These are phyloP conservation scores for Alnus rubra DNA, from an alignment of 306 rosid genomes.

Conservation along the genomic window DNA sequence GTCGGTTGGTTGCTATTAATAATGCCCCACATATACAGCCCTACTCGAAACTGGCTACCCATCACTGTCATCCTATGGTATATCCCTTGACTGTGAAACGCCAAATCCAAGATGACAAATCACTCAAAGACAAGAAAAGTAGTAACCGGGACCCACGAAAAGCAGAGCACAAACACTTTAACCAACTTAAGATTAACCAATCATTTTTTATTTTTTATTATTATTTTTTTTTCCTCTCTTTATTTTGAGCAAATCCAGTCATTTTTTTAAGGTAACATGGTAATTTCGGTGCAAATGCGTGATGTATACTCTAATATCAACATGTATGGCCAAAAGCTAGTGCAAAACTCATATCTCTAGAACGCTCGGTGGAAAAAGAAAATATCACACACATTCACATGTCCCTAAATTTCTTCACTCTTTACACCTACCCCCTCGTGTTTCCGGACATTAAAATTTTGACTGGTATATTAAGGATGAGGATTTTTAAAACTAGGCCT, in stretches of 20 bases:
- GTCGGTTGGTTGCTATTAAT: no score
- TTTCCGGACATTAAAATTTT: no score
- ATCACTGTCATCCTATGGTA: background rate
- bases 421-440: no score
- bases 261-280: background rate
- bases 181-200: background rate
- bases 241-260: background rate
- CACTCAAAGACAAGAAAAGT: conserved; percentile 6
- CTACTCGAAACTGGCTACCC: background rate
- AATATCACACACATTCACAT: no score
- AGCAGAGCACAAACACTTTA: background rate
- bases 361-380: no score
- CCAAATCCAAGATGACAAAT: conserved; percentile 8
- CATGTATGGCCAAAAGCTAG: no score
- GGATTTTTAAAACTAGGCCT: no score
- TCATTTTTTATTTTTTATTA: background rate
- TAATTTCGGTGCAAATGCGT: background rate
- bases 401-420: no score
- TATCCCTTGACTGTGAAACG: background rate
- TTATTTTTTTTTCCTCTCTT: no score
- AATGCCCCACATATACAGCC: no score
- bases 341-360: no score
- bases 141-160: conserved; percentile 1
- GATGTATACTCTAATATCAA: background rate
- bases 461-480: no score